A percentile compares a stretch with the other conserved stretches of the same genome.
phyloP scores from a whole-genome alignment of 768 basidiomycete species.

The Hygrophoropsis aurantiaca region DNA sequence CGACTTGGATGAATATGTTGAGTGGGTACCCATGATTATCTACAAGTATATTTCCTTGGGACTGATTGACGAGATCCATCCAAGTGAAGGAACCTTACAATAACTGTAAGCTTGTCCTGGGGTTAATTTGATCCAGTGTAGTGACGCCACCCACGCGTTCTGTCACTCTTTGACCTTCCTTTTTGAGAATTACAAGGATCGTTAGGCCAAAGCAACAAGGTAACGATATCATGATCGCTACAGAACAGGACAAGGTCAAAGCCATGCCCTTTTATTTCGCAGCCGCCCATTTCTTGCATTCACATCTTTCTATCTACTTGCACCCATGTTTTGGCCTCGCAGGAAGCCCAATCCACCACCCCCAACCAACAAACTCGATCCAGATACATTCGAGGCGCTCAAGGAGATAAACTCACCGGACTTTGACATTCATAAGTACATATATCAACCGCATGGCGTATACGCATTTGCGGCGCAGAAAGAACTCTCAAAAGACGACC shows the following conservation, averaged over 20 bases:
- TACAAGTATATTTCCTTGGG: slow-evolving; percentile 32
- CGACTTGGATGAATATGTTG: slow-evolving; percentile 57
- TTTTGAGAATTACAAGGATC: neutral
- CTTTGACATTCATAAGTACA: slow-evolving; percentile 5
- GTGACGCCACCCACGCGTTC: too few relatives aligned
- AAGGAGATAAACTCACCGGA: slow-evolving; percentile 4
- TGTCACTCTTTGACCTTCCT: neutral
- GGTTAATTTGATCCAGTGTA: too few relatives aligned
- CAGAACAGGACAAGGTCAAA: too few relatives aligned
- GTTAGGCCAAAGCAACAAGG: neutral
- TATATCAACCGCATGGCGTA: slow-evolving; percentile 11
- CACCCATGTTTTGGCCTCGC: neutral
- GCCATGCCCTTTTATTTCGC: neutral
- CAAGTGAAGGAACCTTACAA: neutral
- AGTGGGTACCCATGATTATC: slow-evolving; percentile 42
- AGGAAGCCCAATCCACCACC: neutral
- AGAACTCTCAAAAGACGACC: neutral
- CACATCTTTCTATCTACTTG: neutral
- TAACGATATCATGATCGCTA: too few relatives aligned
- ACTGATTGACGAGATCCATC: slow-evolving; percentile 1
- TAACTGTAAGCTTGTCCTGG: neutral
- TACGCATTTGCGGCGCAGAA: slow-evolving; percentile 5
- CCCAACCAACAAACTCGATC: neutral
- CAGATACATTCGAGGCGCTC: neutral
- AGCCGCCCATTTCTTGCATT: neutral